Evolutionary conservation across 768 basidiomycete genomes (phyloP), one percentile per base, ranked within the genome.

Genomic region (Arthromyces matolae): DNA sequence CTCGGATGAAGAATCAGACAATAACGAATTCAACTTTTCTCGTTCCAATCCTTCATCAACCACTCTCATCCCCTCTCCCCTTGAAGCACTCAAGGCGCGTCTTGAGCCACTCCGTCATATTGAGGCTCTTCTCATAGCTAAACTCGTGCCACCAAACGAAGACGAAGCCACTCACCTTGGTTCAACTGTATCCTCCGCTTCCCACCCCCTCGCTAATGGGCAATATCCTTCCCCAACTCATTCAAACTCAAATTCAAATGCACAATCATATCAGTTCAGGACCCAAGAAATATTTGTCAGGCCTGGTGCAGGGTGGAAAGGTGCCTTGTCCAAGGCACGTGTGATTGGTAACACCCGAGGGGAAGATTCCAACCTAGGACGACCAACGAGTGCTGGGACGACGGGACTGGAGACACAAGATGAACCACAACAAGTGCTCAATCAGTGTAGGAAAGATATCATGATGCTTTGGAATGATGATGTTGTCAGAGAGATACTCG

Each of bases 51-150:
- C 60, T 2, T 62, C 60, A 3, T 55, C 64, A 8, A 49, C 60
- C 3, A 63, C 55, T 39, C 57, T 49, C 53, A 59, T 46, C 45
- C 57, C 63, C 3, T 59, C 64, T 9, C 64, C 70, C 0, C 68
- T 88, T 32, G 79, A 84, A 35, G 75, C 79, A 5, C 70, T 89
- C 41, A 77, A 76, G 55, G 61, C 75, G 61, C 82, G 82, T 24
- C 75, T 90, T 12, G 70, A 73, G 1, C 86, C 87, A 3, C 78
- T 91, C 31, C 75, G 71, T 7, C 86, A 85, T 58, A 73, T 87
- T 36, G 89, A 90, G 57, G 71, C 78, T 0, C 72, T 84, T 8
- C 75, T 90, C 42, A 76, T 89, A 31, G 79, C 83, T 8, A 83
- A 77, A 54, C 75, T 91, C 12, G 80, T 87, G 0, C 84, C 84